These are phyloP conservation scores for Asclepias syriaca DNA, from an alignment of 257 asterid species.

Conservation along the genomic window DNA sequence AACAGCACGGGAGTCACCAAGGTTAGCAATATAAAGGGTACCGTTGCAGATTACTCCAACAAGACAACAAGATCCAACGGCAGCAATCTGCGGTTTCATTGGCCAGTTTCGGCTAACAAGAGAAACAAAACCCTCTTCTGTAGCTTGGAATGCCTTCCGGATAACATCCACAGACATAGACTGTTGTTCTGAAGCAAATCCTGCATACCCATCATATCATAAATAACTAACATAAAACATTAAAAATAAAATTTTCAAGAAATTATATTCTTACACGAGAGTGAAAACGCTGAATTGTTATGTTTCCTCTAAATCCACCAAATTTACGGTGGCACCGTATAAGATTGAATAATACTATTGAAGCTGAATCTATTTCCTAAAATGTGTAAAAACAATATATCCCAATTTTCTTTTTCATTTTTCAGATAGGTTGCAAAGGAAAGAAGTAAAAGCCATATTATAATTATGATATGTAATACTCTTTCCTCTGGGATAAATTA, in stretches of 20 bases:
- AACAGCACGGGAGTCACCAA: conserved; percentile 69
- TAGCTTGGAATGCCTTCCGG: conserved; percentile 56
- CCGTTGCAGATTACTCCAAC: conserved; percentile 60
- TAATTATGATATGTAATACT: not conserved
- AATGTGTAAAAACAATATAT: not conserved
- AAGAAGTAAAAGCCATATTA: not conserved
- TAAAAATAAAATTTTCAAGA: not conserved
- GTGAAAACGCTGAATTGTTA: not conserved
- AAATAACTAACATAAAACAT: not conserved
- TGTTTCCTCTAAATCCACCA: not conserved
- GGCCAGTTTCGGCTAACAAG: conserved; percentile 54
- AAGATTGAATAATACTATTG: not conserved
- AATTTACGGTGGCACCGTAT: not conserved
- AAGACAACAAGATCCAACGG: conserved; percentile 76
- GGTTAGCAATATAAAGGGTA: conserved; percentile 55
- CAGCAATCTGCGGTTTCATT: conserved; percentile 54
- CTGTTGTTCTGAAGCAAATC: conserved; percentile 56
- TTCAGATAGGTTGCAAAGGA: not conserved
- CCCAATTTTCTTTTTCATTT: not conserved
- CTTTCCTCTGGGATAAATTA: not conserved
- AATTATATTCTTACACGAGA: not conserved
- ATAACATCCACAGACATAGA: conserved; percentile 57
- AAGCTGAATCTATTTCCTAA: not conserved
- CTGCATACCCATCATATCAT: conserved; percentile 23
- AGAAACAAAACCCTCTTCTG: conserved; percentile 62